Evolutionary conservation across 2,329 filamentous ascomycete species (phyloP), one percentile per base, ranked within the genome.

Genomic region (Alternaria burnsii): DNA sequence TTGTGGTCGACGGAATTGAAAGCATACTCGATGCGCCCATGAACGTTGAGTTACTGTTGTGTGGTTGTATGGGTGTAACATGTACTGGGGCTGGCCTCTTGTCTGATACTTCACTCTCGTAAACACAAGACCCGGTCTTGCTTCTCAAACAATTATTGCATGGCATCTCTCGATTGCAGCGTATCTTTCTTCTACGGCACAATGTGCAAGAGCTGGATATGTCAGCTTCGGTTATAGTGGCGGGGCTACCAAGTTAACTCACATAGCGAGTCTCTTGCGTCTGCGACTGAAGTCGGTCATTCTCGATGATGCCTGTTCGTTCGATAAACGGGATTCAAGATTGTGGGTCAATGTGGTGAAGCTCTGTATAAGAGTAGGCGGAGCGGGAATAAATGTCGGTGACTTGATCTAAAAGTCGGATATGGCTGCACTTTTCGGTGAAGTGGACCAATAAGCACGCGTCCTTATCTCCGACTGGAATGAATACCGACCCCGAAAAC

Each of bases 151-250:
- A 90, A 59, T 88, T 87, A 60, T 80, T 82, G 68, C 88, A 90
- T 1, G 88, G 88, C 7, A 78, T 74, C 59, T 84, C 83, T 50
- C 86, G 84, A 69, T 90, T 85, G 69, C 88, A 90, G 47, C 83
- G 82, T 59, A 89, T 85, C 73, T 90, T 90, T 41, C 87, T 85
- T 56, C 78, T 82, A 43, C 87, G 81, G 68, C 88, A 90, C 42
- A 86, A 80, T 65, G 82, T 78, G 71, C 87, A 89, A 1, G 87
- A 82, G 16, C 82, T 86, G 48, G 32, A 46, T n/a, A 38, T 46
- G 30, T 56, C 51, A 57, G 68, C 51, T 68, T 32, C 41, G 16
- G 12, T 18, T 16, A 20, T 54, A 22, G 14, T 16, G 32, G 32
- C 30, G 48, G 2, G 16, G 22, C 3, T 5, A 28, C n/a, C 28